Base-by-base conservation (phyloP, 208 protist genomes). In the Trypanosoma boissoni region DNA sequence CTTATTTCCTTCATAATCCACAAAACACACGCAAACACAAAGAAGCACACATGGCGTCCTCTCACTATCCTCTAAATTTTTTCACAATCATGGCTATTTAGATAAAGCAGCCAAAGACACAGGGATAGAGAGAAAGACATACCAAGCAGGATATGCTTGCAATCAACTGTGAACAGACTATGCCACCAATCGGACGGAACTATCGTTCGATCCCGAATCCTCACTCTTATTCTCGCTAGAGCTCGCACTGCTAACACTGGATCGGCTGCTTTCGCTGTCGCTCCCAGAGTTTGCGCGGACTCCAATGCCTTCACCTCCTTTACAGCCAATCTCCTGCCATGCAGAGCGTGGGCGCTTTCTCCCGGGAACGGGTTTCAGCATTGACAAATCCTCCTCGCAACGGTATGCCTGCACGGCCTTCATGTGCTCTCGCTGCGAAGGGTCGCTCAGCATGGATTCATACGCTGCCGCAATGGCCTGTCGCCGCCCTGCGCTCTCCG, bases 391-490 rank as follows among this genome's bases (percentile, higher is more conserved):
- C 49, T 83, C 80, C 2, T 68, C 78, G 2, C 20, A 32, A 1
- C 69, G 72, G 41, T 80, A 77, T 0, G 32, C 31, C 6, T 58
- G 50, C 26, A 75, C 73, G 43, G 73, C 68, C 39, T 41, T 18
- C 61, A 93, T 76, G 29, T 53, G 59, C 34, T 66, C 71, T 3
- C 73, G 57, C 21, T 68, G 18, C 18, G 7, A 27, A 4, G 53
- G 49, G 43, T 78, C 65, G 20, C 58, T 28, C 39, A 52, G 43
- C 14, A 89, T 51, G 0, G 14, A 24, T 20, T 64, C 67, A 68
- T 88, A 88, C 14, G 74, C 68, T 0, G 56, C 44, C 6, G 59
- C 71, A 28, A 94, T 76, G 28, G 66, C 49, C 57, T 78, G 70
- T 14, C 86, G 86, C n/a, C 65, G 65, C 32, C 62, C 61, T 23